Evolutionary conservation across 768 basidiomycete genomes (phyloP).

Genomic region (Trametes coccinea): DNA sequence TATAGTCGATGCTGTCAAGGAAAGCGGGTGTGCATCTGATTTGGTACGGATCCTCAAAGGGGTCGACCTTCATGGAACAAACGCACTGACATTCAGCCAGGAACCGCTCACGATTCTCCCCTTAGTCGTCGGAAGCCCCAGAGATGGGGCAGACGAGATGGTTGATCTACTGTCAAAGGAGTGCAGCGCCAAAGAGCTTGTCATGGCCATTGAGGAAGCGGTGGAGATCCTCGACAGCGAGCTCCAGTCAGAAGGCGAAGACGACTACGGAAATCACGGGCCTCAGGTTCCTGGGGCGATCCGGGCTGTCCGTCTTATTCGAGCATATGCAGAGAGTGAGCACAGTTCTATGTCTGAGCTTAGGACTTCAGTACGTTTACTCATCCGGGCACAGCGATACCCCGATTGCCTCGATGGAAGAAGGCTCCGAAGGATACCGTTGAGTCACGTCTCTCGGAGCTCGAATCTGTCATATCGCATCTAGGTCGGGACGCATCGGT

Average conservation of each 20-base stretch:
- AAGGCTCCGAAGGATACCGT: conserved; percentile 18
- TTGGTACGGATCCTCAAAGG: conserved; percentile 18
- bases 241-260: conserved; percentile 23
- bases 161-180: conserved; percentile 34
- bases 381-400: conserved; percentile 23
- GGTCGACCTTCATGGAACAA: not conserved
- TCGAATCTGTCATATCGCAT: conserved; percentile 15
- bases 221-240: conserved; percentile 34
- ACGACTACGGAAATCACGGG: conserved; percentile 15
- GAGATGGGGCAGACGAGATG: conserved; percentile 35
- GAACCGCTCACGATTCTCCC: conserved; percentile 44
- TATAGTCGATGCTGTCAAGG: conserved; percentile 18
- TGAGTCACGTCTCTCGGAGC: conserved; percentile 21
- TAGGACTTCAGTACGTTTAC: not conserved
- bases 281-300: conserved; percentile 1
- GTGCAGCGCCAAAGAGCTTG: conserved; percentile 42
- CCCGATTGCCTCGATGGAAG: conserved; percentile 26
- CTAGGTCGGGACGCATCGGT: conserved; percentile 6
- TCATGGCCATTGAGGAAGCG: conserved; percentile 43
- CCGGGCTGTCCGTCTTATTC: conserved; percentile 29
- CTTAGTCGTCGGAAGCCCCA: conserved; percentile 34
- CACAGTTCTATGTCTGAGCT: not conserved
- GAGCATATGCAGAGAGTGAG: conserved; percentile 26
- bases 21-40: conserved; percentile 8
- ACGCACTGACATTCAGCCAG: conserved; percentile 26